These are phyloP conservation scores for Quercus bicolor DNA, from an alignment of 306 rosid species.

Conservation along the genomic window DNA sequence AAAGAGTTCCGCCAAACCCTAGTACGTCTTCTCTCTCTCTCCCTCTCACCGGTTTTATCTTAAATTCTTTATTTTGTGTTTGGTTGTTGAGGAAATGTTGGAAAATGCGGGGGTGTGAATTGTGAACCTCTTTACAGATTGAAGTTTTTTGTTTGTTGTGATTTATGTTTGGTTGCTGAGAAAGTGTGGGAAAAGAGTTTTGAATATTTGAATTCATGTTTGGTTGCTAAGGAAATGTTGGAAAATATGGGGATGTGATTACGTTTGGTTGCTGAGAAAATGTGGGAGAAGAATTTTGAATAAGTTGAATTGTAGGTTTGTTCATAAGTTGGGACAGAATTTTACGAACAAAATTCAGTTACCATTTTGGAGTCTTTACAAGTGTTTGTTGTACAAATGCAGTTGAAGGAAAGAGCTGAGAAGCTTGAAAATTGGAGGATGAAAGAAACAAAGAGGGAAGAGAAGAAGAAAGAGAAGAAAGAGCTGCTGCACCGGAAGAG, in stretches of 20 bases:
- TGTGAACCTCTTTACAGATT: too few relatives aligned
- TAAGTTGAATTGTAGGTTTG: background rate
- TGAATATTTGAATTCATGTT: too few relatives aligned
- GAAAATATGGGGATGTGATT: background rate
- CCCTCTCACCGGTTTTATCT: too few relatives aligned
- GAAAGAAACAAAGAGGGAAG: constrained; percentile 34
- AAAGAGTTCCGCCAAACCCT: constrained; percentile 51
- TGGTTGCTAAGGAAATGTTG: too few relatives aligned
- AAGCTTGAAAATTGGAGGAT: constrained; percentile 54
- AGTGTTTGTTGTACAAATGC: constrained; percentile 9
- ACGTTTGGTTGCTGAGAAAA: constrained; percentile 2
- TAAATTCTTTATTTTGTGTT: too few relatives aligned
- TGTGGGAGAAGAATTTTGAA: background rate
- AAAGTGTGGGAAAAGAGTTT: too few relatives aligned
- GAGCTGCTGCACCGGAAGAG: constrained; percentile 40
- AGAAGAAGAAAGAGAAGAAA: constrained; percentile 37
- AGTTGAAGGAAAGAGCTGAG: constrained; percentile 52
- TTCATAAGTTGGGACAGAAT: background rate
- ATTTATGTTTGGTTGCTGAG: too few relatives aligned
- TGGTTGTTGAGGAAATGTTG: too few relatives aligned
- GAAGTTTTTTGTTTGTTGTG: too few relatives aligned
- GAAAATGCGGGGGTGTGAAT: too few relatives aligned
- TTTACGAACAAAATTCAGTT: too few relatives aligned
- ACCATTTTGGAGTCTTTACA: background rate
- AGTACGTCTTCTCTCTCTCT: constrained; percentile 10